Evolutionary conservation across 2,329 filamentous ascomycete species (phyloP).

Genomic region (Alternaria novae-zelandiae): DNA sequence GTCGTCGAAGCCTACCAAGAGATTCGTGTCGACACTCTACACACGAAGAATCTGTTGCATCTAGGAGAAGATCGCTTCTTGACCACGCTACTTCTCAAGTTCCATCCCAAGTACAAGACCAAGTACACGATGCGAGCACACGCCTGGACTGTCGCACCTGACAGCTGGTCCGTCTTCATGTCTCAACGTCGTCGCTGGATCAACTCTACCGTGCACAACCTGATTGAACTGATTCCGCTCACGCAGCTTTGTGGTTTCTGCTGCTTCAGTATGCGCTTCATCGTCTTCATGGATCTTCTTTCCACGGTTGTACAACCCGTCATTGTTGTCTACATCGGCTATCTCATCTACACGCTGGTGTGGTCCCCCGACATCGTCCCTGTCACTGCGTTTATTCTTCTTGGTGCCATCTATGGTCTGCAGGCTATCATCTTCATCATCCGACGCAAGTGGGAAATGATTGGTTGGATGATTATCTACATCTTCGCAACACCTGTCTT

Average conservation of each 20-base stretch:
- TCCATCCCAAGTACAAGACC: constrained; percentile 93
- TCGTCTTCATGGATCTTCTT: constrained; percentile 92
- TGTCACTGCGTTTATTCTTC: constrained; percentile 83
- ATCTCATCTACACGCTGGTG: constrained; percentile 79
- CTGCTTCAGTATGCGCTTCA: constrained; percentile 99
- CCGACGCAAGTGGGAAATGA: constrained; percentile 98
- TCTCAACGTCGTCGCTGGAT: constrained; percentile 99
- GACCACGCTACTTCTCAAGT: constrained; percentile 91
- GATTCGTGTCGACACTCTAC: constrained; percentile 94
- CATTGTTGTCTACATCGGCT: constrained; percentile 85
- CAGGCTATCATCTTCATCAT: constrained; percentile 97
- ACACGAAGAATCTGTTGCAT: constrained; percentile 98
- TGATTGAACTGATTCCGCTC: constrained; percentile 92
- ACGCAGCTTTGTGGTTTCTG: constrained; percentile 98
- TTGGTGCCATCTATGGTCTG: constrained; percentile 95
- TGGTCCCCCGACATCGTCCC: constrained; percentile 71
- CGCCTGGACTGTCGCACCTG: constrained; percentile 96
- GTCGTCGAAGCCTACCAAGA: constrained; percentile 87
- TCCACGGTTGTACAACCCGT: constrained; percentile 93
- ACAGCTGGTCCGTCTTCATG: constrained; percentile 92
- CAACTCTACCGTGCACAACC: constrained; percentile 97
- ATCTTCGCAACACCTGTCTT: constrained; percentile 90
- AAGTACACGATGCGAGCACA: constrained; percentile 94
- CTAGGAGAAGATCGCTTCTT: constrained; percentile 97
- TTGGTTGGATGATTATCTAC: constrained; percentile 99